phyloP scores from a whole-genome alignment of 257 asterid species.

The Penstemon barbatus region DNA sequence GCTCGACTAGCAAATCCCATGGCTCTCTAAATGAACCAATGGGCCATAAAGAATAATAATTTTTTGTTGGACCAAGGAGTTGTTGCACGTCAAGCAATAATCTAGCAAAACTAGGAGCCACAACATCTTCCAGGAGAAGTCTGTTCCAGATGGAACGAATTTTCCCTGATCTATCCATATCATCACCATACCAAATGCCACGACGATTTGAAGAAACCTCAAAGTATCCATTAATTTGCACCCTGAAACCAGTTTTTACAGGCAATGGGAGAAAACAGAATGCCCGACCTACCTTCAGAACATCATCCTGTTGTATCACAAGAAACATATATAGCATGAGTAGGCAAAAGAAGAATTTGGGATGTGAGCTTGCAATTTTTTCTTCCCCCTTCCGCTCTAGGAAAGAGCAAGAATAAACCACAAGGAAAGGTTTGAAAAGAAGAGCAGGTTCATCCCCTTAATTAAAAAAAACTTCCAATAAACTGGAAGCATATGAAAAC shows the following conservation, averaged over 20 bases:
- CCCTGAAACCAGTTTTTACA: constrained; percentile 79
- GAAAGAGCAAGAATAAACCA: constrained; percentile 12
- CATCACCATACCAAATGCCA: constrained; percentile 98
- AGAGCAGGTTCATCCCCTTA: constrained; percentile 6
- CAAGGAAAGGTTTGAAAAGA: constrained; percentile 16
- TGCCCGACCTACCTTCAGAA: constrained; percentile 72
- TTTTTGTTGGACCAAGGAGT: constrained; percentile 57
- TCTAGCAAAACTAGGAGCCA: constrained; percentile 75
- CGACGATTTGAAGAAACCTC: constrained; percentile 99
- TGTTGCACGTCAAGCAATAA: constrained; percentile 62
- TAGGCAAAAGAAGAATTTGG: constrained; percentile 20
- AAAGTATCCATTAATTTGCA: constrained; percentile 86
- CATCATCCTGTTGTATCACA: constrained; percentile 55
- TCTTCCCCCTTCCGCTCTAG: constrained; percentile 16
- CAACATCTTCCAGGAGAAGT: constrained; percentile 87
- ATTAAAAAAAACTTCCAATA: constrained; percentile 12
- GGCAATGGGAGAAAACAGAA: constrained; percentile 98
- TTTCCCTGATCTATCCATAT: constrained; percentile 97
- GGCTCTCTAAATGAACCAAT: constrained; percentile 90
- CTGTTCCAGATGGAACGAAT: constrained; percentile 95
- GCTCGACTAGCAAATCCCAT: constrained; percentile 79
- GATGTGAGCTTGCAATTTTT: constrained; percentile 12
- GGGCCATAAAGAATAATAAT: constrained; percentile 87
- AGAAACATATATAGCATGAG: constrained; percentile 25
- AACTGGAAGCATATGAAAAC: constrained; percentile 20